phyloP scores from a whole-genome alignment of 164 flowering plant genomes.

The Vitis vinifera region ASM3070453v1 NC_081817.1:4459501-4460000 shows the following conservation, averaged over 20 bases:
- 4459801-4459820: conserved; percentile 81
- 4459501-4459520: too few species aligned
- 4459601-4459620: too few species aligned
- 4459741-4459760: background rate
- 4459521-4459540: too few species aligned
- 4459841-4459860: conserved; percentile 92
- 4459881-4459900: conserved; percentile 61
- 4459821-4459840: conserved; percentile 98
- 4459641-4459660: background rate
- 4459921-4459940: conserved; percentile 69
- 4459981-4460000: conserved; percentile 84
- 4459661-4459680: background rate
- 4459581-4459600: too few species aligned
- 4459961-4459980: conserved; percentile 84
- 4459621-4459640: background rate
- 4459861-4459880: conserved; percentile 80
- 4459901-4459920: conserved; percentile 55
- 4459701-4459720: background rate
- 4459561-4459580: too few species aligned
- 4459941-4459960: conserved; percentile 74
- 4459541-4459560: too few species aligned
- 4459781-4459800: conserved; percentile 77
- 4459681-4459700: background rate
- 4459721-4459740: background rate
- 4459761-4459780: conserved; percentile 43